These are phyloP conservation scores for Gossypium aridum DNA, from an alignment of 441 rosid genomes.

Conservation along the genomic window DNA sequence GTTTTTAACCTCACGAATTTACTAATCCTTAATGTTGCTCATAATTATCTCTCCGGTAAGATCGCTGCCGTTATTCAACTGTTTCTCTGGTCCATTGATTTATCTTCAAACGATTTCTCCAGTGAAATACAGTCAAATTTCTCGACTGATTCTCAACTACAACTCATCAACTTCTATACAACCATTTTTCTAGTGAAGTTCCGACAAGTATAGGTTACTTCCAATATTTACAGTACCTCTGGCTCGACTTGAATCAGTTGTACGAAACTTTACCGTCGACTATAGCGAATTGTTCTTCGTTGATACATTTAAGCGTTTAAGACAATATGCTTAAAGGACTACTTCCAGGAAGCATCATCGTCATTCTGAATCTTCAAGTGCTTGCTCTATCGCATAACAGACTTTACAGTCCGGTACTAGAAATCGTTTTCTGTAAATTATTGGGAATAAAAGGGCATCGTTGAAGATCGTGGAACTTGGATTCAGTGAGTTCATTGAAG, in stretches of 20 bases:
- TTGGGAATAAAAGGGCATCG: conserved; percentile 25
- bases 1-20: conserved; percentile 48
- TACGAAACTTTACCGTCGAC: conserved; percentile 65
- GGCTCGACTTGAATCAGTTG: conserved; percentile 52
- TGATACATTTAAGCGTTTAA: conserved; percentile 48
- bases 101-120: conserved; percentile 51
- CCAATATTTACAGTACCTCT: conserved; percentile 42
- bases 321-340: conserved; percentile 49
- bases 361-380: conserved; percentile 39
- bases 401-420: conserved; percentile 44
- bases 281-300: conserved; percentile 54
- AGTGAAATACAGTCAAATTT: conserved; percentile 51
- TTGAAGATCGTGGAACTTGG: conserved; percentile 47
- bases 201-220: conserved; percentile 49
- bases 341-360: conserved; percentile 48
- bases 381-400: conserved; percentile 51
- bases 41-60: conserved; percentile 51
- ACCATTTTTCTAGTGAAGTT: conserved; percentile 44
- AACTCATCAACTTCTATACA: conserved; percentile 52
- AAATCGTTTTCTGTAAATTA: conserved; percentile 33
- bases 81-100: conserved; percentile 45
- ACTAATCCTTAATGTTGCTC: conserved; percentile 53
- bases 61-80: conserved; percentile 28
- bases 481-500: conserved; percentile 61
- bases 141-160: conserved; percentile 42